Base-by-base conservation (phyloP, 2,329 filamentous ascomycete species). In the Dactylellina sp. region DNA sequence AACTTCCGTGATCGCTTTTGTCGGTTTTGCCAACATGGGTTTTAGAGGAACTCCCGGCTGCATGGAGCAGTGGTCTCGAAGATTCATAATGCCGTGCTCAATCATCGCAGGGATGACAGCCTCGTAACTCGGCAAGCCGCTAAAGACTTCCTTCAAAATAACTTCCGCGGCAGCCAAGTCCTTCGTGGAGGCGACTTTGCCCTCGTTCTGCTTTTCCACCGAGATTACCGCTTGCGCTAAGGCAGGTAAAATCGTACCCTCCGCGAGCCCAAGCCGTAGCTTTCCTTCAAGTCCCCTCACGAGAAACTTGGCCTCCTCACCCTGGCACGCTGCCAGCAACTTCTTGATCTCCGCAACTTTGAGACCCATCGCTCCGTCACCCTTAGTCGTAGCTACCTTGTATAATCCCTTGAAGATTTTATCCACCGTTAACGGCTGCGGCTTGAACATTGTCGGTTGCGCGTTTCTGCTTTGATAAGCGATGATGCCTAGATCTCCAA, bases 371-470 rank as follows among this genome's bases (percentile, higher is more conserved):
- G 93, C 90, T 46, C 94, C 94, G 79, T 91, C 91, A 7, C 95
- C 95, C 77, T 91, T 87, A 12, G 92, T 86, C 16, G 91, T 96
- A 5, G 95, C 95, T 80, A 99, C 96, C 35, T 86, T 87, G 85
- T 98, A 91, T 37, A 99, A 82, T 0, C 92, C 91, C 79, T 95
- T 89, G 79, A 96, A 93, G 1, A 99, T 93, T 25, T 90, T 92
- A 66, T 87, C 87, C 1, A 99, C 86, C 0, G 93, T 97, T 78
- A 99, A 83, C 25, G 93, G 85, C 82, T 96, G 97, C 1, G 93
- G 95, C 81, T 96, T 97, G 85, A 98, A 97, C 93, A 99, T 97
- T 20, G 95, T 98, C 9, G 92, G 92, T 80, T 99, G 95, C 49
- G 93, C 98, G 12, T 91, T 92, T 81, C 94, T 88, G 82, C 93